A percentile compares a stretch with the other conserved stretches of the same genome.
These are phyloP conservation scores for Phytophthora multivora DNA, from an alignment of 352 stramenopile species.

Conservation along the genomic window DNA sequence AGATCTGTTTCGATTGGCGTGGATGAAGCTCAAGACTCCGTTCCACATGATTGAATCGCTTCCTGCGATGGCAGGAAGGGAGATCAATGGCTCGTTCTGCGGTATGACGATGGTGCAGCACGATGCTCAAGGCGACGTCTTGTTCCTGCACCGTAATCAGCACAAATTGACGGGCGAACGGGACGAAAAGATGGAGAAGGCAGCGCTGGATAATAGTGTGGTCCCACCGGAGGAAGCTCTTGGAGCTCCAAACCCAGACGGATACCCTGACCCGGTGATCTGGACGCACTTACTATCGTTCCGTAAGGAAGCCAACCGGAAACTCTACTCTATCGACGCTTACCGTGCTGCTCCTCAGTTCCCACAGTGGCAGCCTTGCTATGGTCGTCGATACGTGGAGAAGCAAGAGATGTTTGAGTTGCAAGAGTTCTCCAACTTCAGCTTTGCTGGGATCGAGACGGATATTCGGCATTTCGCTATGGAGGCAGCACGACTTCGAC, in stretches of 20 bases:
- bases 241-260: conserved; percentile 18
- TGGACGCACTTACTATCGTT: conserved; percentile 74
- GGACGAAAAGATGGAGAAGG: conserved; percentile 17
- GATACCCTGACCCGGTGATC: conserved; percentile 48
- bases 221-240: conserved; percentile 20
- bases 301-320: conserved; percentile 36
- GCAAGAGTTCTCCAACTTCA: conserved; percentile 19
- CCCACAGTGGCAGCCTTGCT: conserved; percentile 58
- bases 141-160: conserved; percentile 61
- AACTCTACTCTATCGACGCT: conserved; percentile 57
- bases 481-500: conserved; percentile 15
- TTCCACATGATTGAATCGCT: conserved; percentile 54
- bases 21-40: conserved; percentile 46
- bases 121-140: conserved; percentile 31
- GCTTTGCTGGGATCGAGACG: conserved; percentile 22
- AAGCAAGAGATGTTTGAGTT: conserved; percentile 19
- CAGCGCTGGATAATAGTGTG: conserved; percentile 6
- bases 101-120: conserved; percentile 59
- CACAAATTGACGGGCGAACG: conserved; percentile 40
- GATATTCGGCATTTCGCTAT: conserved; percentile 26
- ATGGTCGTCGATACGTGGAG: conserved; percentile 36
- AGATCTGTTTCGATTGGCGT: conserved; percentile 60
- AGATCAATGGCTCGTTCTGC: conserved; percentile 47
- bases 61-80: conserved; percentile 37
- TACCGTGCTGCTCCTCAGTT: conserved; percentile 44